Base-by-base conservation (phyloP, 257 asterid species). In the Jacaranda mimosifolia region DNA sequence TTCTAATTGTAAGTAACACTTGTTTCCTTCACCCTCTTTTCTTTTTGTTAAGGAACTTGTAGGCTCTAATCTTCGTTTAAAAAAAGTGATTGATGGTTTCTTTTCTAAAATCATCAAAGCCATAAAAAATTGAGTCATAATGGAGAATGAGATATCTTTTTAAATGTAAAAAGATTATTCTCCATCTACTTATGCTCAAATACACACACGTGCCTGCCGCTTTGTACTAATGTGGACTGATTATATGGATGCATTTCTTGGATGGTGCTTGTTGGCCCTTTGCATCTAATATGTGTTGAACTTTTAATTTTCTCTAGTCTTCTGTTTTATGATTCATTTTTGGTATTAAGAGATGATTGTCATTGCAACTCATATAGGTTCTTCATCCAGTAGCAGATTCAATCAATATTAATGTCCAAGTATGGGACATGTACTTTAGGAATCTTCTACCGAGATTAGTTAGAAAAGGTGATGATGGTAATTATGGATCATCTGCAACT, bases 401-500 rank as follows among this genome's bases (percentile, higher is more conserved):
- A 17, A 88, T 95, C 72, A 93, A 91, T 85, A 90, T 95, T 66
- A 95, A 93, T 71, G 76, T 15, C 53, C 86, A 83, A 75, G 77
- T 94, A 68, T 94, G 97, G 98, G 82, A 84, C 35, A 75, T 91
- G 89, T 94, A 94, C 83, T 92, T 94, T 83, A 81, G 39, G 74
- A 84, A 89, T 83, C 85, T 94, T 78, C 95, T 94, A 38, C 98
- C 97, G 2, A 84, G 89, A 82, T 84, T 94, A 73, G 98, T 86
- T 62, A 94, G 81, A 79, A 80, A 87, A 39, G 98, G 98, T 32
- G 89, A 92, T 60, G 98, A 94, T 80, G 94, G 96, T 66, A 92
- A 94, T 77, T 85, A 77, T 64, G 98, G 98, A 63, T 89, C 97
- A 12, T 66, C 98, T 19, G 98, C 96, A 11, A 78, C 79, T 18